Evolutionary conservation across 495 filamentous ascomycete species (phyloP).

Genomic region (Aspergillus asperescens): DNA sequence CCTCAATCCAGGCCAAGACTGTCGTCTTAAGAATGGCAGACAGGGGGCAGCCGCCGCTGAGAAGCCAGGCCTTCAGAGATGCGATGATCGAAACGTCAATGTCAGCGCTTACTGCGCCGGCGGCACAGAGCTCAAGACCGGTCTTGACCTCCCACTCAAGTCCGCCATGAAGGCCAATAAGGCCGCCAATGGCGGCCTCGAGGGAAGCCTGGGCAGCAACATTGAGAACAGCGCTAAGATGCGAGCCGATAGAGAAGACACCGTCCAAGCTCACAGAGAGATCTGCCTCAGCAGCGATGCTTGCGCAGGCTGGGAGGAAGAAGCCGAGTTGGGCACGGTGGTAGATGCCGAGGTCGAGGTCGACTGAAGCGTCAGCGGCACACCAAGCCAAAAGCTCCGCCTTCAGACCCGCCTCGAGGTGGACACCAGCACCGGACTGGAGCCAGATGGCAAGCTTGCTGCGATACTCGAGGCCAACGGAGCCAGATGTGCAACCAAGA

Average conservation of each 20-base stretch:
- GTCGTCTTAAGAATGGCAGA: conserved; percentile 27
- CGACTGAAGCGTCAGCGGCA: conserved; percentile 20
- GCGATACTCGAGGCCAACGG: conserved; percentile 29
- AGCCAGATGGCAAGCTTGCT: conserved; percentile 35
- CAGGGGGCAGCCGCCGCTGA: conserved; percentile 28
- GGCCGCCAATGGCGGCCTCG: conserved; percentile 28
- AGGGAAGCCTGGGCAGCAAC: conserved; percentile 30
- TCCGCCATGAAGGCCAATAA: conserved; percentile 21
- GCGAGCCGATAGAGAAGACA: conserved; percentile 31
- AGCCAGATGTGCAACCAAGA: conserved; percentile 34
- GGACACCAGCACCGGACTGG: conserved; percentile 21
- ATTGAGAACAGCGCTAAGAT: conserved; percentile 31
- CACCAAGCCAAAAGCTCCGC: conserved; percentile 30
- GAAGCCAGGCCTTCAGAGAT: conserved; percentile 32
- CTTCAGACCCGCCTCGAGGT: conserved; percentile 24
- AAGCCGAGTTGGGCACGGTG: conserved; percentile 31
- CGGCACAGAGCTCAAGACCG: conserved; percentile 35
- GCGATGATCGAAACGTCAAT: conserved; percentile 34
- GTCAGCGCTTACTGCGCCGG: conserved; percentile 32
- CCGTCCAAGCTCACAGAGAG: conserved; percentile 39
- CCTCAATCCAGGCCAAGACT: conserved; percentile 35
- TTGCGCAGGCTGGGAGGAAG: conserved; percentile 35
- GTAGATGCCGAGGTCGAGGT: conserved; percentile 20
- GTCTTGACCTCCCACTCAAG: conserved; percentile 30
- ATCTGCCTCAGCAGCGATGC: conserved; percentile 35